These are phyloP conservation scores for Carex parvula DNA, from an alignment of 176 grass and related monocot genomes.

Conservation along the genomic window DNA sequence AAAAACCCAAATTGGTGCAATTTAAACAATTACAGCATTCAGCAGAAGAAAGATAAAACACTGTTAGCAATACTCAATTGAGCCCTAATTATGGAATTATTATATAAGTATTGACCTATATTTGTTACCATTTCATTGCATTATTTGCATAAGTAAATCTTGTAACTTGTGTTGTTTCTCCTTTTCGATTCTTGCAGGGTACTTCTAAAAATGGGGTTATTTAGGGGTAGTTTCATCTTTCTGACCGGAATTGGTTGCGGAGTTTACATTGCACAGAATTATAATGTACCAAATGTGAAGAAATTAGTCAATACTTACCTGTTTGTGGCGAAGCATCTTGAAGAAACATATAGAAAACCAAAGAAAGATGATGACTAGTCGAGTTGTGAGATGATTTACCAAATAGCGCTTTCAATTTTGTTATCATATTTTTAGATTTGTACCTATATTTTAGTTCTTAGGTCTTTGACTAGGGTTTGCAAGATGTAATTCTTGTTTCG, in stretches of 20 bases:
- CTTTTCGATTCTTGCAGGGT: constrained; percentile 5
- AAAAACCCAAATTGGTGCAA: neutral
- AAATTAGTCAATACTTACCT: constrained; percentile 44
- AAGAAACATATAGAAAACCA: constrained; percentile 53
- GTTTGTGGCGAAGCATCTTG: constrained; percentile 41
- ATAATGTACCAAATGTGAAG: constrained; percentile 52
- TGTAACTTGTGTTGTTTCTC: neutral
- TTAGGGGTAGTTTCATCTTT: constrained; percentile 42
- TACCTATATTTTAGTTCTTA: constrained; percentile 8
- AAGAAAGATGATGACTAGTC: constrained; percentile 56
- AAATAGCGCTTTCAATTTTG: neutral
- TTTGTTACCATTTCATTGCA: neutral
- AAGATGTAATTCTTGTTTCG: neutral
- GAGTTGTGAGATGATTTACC: constrained; percentile 11
- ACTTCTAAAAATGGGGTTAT: constrained; percentile 35
- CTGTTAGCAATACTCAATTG: no score
- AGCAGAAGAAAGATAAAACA: neutral
- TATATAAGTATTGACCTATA: neutral
- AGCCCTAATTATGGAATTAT: neutral
- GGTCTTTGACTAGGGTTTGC: neutral
- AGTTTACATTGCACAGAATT: constrained; percentile 47
- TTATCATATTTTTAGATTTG: neutral
- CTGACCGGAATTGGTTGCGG: constrained; percentile 44
- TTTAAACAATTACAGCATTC: neutral
- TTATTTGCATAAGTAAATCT: neutral